Base-by-base conservation (phyloP, 1,139 yeast species). In the Hanseniaspora sp. region DNA sequence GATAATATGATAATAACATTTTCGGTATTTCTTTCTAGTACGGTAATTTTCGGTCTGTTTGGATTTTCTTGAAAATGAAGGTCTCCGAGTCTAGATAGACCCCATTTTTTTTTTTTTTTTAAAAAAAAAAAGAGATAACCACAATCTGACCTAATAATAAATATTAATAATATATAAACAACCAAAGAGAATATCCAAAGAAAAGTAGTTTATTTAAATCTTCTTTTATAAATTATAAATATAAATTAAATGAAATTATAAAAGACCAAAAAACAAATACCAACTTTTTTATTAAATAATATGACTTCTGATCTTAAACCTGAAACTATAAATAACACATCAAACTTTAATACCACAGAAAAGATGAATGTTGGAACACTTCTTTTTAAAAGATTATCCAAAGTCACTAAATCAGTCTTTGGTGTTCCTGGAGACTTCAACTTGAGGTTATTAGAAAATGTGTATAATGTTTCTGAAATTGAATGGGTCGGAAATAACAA, bases 361-460 rank as follows among this genome's bases (percentile, higher is more conserved):
- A 38, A 28, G 17, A 17, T 43, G 11, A 41, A 46, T 29, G 28
- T 53, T 18, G 56, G 56, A 4, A 40, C 17, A 9, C 64, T 64
- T 53, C 15, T 65, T 11, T 64, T 64, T 48, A 59, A 60, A 51
- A 60, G 67, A 55, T 44, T 65, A 40, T 55, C 61, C 13, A 55
- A 59, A n/a, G 67, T 67, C 29, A 60, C 66, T 9, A 65, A 64
- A 55, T 62, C 67, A 0, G 58, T 66, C 1, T 73, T 72, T 61
- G 76, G 76, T 52, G 76, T 73, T 18, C 76, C 83, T 11, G 83
- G 83, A 39, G 85, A 80, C 62, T 80, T 78, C 69, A 79, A 79
- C 63, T 68, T 80, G 59, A 69, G 71, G 9, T 67, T 80, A 17
- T 65, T 80, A 54, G 85, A 80, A 62, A 77, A 79, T 59, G 66